Evolutionary conservation across 305 asterid species (phyloP).

Genomic region (Rubia occidens): DNA sequence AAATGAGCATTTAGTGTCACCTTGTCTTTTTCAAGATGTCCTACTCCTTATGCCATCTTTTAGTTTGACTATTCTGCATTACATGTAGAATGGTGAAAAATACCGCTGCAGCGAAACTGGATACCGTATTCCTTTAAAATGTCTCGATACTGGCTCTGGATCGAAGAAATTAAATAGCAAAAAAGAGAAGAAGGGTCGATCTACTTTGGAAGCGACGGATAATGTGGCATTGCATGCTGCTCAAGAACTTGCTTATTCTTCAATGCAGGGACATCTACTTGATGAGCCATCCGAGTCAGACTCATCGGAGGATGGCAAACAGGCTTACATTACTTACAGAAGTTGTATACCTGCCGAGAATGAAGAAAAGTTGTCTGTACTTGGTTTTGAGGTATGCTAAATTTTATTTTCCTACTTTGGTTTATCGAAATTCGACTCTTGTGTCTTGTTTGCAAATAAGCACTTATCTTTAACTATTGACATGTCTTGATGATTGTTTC

Average conservation of each 20-base stretch:
- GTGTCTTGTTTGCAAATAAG: background rate
- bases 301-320: slow-evolving; percentile 24
- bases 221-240: slow-evolving; percentile 22
- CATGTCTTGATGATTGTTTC: background rate
- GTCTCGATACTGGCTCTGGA: slow-evolving; percentile 40
- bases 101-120: slow-evolving; percentile 90
- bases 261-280: slow-evolving; percentile 43
- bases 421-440: background rate
- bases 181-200: slow-evolving; percentile 38
- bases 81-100: slow-evolving; percentile 59
- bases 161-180: slow-evolving; percentile 32
- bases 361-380: slow-evolving; percentile 76
- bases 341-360: slow-evolving; percentile 84
- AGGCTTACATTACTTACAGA: slow-evolving; percentile 57
- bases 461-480: background rate
- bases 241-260: slow-evolving; percentile 20
- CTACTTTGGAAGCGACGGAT: slow-evolving; percentile 41
- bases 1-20: background rate
- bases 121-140: slow-evolving; percentile 84
- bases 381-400: slow-evolving; percentile 74
- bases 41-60: background rate
- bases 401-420: background rate
- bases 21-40: background rate
- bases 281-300: slow-evolving; percentile 39
- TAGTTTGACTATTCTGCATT: slow-evolving; percentile 15